Conservation (phyloP, 345 rosid species). For the Cochlearia excelsa region DNA sequence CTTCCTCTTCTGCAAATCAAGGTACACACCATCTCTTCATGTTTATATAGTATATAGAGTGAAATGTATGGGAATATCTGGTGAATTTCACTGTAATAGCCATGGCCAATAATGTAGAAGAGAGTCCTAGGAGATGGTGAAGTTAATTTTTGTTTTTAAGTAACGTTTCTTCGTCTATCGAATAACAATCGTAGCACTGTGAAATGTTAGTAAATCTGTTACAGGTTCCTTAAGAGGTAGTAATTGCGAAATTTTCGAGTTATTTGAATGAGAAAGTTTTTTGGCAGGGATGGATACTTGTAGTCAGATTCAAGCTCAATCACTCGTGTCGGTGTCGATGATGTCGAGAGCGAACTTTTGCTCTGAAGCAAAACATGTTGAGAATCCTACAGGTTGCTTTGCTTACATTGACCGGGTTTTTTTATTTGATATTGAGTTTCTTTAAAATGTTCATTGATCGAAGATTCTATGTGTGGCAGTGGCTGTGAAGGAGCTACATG, state of each 20-base stretch:
- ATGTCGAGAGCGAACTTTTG: conserved; percentile 40
- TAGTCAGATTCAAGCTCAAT: background rate
- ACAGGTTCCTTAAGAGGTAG: background rate
- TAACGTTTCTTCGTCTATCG: too few relatives aligned
- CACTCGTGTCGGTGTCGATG: conserved; percentile 14
- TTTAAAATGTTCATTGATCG: conserved; percentile 13
- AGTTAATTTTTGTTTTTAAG: too few relatives aligned
- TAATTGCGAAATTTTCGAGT: background rate
- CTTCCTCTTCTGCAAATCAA: conserved; percentile 15
- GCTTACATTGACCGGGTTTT: background rate
- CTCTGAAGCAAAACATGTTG: conserved; percentile 37
- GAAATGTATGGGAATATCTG: background rate
- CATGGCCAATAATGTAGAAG: too few relatives aligned
- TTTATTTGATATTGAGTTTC: background rate
- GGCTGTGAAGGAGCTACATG: conserved; percentile 64
- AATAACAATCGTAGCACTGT: too few relatives aligned
- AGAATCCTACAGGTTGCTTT: conserved; percentile 54
- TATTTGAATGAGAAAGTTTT: conserved; percentile 8
- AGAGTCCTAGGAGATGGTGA: too few relatives aligned
- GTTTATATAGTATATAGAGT: background rate
- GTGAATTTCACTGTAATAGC: too few relatives aligned
- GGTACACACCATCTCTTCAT: conserved; percentile 35
- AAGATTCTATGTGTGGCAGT: conserved; percentile 39
- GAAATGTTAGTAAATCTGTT: background rate
- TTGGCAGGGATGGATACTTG: conserved; percentile 26